Evolutionary conservation across 2,329 filamentous ascomycete species (phyloP), one percentile per base, ranked within the genome.

Genomic region (Ambrosiella cleistominuta): DNA sequence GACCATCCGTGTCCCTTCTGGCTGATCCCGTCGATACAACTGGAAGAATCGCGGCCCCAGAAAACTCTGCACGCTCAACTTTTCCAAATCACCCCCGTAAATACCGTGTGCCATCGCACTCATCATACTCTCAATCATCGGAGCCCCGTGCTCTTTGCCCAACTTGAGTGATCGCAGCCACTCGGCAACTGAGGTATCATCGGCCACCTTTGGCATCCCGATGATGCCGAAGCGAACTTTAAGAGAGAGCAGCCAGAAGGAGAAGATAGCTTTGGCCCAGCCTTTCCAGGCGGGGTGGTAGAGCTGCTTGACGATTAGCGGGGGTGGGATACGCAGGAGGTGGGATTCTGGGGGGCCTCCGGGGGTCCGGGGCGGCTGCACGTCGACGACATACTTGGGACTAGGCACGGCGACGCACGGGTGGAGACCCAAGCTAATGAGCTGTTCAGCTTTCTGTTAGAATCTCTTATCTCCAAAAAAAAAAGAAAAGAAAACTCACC

Each of bases 91-190:
- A 4, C 93, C 93, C 19, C 90, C 93, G 68, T 94, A 95, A 60
- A 97, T 88, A 47, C 93, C 93, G 69, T 97, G 93, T 57, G 88
- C 65, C 66, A 82, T 71, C 56, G 83, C 88, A 4, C 88, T 95
- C 15, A 6, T 81, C 70, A 15, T 95, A 57, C 64, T 94, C 90
- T 63, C 93, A 76, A 12, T 81, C 80, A 6, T 86, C 62, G 39
- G 65, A 60, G 44, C 62, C 11, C 38, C 37, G 19, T 60, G 17
- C 27, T 58, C 59, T 35, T 57, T 57, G 57, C 62, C 54, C 13
- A 62, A 56, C 13, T 60, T 59, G 27, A 62, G 58, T 12, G 63
- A 55, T 40, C 67, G 63, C 47, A 72, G 63, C 67, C 69, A 72
- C 13, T 71, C 66, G 7, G 67, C 64, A 37, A 72, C 64, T 8